Percentiles rank a stretch among this genome's conserved stretches.
Conservation (phyloP, 1,139 yeast genomes). For the Lodderomyces theae region DNA sequence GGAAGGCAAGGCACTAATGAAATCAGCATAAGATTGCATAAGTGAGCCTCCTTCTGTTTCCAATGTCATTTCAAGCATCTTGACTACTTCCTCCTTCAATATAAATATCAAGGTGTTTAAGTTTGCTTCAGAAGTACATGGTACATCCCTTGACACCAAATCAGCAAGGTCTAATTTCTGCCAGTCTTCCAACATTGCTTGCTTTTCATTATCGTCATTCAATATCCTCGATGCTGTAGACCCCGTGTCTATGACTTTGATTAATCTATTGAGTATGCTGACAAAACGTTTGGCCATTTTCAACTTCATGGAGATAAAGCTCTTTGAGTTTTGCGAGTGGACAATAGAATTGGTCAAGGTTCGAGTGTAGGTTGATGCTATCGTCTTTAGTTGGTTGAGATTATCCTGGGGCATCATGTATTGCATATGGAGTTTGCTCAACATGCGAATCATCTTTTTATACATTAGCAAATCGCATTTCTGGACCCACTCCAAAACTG, state of each 20-base stretch:
- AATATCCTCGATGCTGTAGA: conserved; percentile 53
- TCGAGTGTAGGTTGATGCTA: conserved; percentile 42
- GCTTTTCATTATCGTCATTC: conserved; percentile 43
- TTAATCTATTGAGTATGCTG: conserved; percentile 53
- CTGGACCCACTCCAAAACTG: conserved; percentile 58
- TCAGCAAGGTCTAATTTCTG: conserved; percentile 48
- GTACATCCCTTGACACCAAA: conserved; percentile 53
- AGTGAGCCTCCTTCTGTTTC: not conserved
- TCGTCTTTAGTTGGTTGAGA: conserved; percentile 45
- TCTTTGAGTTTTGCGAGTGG: conserved; percentile 46
- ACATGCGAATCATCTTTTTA: conserved; percentile 57
- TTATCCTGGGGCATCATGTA: conserved; percentile 54
- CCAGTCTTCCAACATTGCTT: conserved; percentile 63
- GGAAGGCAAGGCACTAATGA: conserved; percentile 44
- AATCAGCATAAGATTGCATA: conserved; percentile 21
- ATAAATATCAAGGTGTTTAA: conserved; percentile 34
- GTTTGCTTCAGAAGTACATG: conserved; percentile 40
- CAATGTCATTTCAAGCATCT: conserved; percentile 9
- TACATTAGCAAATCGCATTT: conserved; percentile 66
- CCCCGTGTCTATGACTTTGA: conserved; percentile 61
- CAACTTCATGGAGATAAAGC: conserved; percentile 51
- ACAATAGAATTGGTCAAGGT: conserved; percentile 35
- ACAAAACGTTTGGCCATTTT: conserved; percentile 58
- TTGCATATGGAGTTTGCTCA: conserved; percentile 66
- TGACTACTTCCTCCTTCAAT: conserved; percentile 34